Evolutionary conservation across 1,284 basidiomycete genomes (phyloP).

Genomic region (Papiliotrema flavescens): DNA sequence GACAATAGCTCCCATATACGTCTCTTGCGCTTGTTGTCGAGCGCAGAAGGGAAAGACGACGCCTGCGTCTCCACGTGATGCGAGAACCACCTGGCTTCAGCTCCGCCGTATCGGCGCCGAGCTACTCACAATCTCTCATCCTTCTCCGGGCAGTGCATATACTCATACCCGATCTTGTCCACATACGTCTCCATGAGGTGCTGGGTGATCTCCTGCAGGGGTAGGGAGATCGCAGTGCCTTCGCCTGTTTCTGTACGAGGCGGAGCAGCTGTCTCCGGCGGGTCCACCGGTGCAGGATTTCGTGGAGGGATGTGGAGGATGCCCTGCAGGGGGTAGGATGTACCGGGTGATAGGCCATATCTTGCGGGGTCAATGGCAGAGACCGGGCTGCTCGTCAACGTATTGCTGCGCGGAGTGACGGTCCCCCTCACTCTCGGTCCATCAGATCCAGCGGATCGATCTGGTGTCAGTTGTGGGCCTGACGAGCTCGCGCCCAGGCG

Average conservation of each 20-base stretch:
- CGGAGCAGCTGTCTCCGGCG: slow-evolving; percentile 48
- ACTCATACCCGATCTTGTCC: slow-evolving; percentile 81
- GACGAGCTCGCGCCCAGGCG: slow-evolving; percentile 57
- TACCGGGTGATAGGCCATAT: slow-evolving; percentile 64
- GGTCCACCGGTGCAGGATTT: slow-evolving; percentile 10
- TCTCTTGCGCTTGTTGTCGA: slow-evolving; percentile 49
- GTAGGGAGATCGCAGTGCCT: slow-evolving; percentile 57
- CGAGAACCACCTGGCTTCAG: slow-evolving; percentile 63
- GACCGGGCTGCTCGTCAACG: slow-evolving; percentile 50
- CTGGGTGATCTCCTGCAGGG: slow-evolving; percentile 62
- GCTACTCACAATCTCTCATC: slow-evolving; percentile 32
- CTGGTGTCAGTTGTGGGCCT: slow-evolving; percentile 62
- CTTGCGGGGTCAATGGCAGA: slow-evolving; percentile 72
- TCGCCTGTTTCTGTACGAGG: slow-evolving; percentile 50
- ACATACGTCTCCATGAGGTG: slow-evolving; percentile 73
- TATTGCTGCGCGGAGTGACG: no score
- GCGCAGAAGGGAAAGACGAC: slow-evolving; percentile 41
- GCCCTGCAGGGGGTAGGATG: slow-evolving; percentile 68
- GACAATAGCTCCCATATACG: slow-evolving; percentile 66
- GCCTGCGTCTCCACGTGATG: slow-evolving; percentile 69
- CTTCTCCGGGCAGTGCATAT: slow-evolving; percentile 48
- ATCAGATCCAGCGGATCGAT: slow-evolving; percentile 84
- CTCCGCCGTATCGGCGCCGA: not conserved
- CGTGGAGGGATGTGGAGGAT: slow-evolving; percentile 51
- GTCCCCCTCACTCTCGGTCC: slow-evolving; percentile 62